Percentiles rank a stretch among this genome's conserved stretches.
phyloP scores from a whole-genome alignment of 306 rosid genomes.

The Coriaria nepalensis region DNA sequence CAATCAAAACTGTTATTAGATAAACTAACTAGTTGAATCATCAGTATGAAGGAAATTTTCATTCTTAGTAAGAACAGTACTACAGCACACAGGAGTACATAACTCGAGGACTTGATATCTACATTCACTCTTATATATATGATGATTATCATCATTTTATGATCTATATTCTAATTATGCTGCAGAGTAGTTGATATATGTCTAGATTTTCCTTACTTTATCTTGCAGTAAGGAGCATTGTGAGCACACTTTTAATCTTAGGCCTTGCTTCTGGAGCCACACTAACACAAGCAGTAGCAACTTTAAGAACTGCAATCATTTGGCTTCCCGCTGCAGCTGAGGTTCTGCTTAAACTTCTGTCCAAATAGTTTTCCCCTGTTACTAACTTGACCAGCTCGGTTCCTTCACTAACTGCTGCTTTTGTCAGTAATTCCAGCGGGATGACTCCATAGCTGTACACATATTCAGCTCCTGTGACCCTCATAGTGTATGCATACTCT shows the following conservation, averaged over 20 bases:
- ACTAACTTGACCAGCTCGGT: constrained; percentile 76
- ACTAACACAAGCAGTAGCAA: constrained; percentile 58
- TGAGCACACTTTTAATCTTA: constrained; percentile 65
- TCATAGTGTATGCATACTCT: constrained; percentile 94
- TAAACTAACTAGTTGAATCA: no score
- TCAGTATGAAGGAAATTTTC: no score
- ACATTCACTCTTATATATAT: no score
- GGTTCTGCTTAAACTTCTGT: constrained; percentile 41
- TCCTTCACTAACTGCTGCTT: constrained; percentile 65
- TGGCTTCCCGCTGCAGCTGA: constrained; percentile 50
- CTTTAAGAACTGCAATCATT: constrained; percentile 57
- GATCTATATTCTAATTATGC: no score
- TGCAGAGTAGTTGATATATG: not conserved
- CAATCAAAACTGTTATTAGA: no score
- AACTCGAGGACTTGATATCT: no score
- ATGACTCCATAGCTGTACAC: constrained; percentile 80
- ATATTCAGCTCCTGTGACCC: constrained; percentile 60
- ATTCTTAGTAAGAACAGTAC: no score
- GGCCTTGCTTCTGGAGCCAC: constrained; percentile 66
- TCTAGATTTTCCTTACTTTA: constrained; percentile 8
- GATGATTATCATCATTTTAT: no score
- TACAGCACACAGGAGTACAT: no score
- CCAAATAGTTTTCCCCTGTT: constrained; percentile 45
- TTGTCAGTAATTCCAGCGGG: constrained; percentile 68
- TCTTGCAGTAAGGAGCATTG: constrained; percentile 69